Evolutionary conservation across 2,329 filamentous ascomycete species (phyloP).

Genomic region (Zymoseptoria crescenta): DNA sequence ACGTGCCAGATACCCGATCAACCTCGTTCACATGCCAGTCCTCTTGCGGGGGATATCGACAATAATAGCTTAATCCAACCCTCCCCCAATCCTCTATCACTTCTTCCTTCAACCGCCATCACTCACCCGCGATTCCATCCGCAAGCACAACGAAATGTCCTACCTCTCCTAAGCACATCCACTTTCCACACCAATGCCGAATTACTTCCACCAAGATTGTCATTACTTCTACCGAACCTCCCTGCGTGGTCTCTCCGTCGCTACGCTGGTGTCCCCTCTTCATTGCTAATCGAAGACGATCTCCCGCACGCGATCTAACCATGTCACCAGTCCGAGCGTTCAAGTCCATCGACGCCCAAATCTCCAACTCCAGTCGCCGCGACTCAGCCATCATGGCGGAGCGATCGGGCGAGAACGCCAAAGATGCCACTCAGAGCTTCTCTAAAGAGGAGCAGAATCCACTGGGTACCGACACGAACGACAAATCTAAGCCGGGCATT

Average conservation of each 20-base stretch:
- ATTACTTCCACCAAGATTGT: constrained; percentile 76
- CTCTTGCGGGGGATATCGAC: no score
- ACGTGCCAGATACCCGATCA: no score
- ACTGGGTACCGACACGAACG: constrained; percentile 42
- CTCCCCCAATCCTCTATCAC: no score
- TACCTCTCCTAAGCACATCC: background rate
- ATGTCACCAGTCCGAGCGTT: constrained; percentile 48
- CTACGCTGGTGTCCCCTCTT: constrained; percentile 68
- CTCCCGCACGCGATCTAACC: constrained; percentile 34
- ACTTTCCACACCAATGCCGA: constrained; percentile 51
- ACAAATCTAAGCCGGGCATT: constrained; percentile 60
- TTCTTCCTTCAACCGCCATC: no score
- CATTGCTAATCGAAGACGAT: constrained; percentile 50
- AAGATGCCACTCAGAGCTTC: constrained; percentile 45
- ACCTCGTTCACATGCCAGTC: no score
- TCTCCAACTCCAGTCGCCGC: constrained; percentile 13
- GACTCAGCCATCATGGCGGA: constrained; percentile 35
- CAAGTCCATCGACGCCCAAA: constrained; percentile 23
- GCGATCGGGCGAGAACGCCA: constrained; percentile 45
- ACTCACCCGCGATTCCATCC: no score
- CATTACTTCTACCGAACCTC: constrained; percentile 91
- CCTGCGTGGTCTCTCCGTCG: constrained; percentile 74
- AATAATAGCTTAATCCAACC: no score
- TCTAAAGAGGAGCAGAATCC: constrained; percentile 42
- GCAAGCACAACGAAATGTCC: background rate